Evolutionary conservation across 768 basidiomycete species (phyloP).

Genomic region (Pholiota conissans): DNA sequence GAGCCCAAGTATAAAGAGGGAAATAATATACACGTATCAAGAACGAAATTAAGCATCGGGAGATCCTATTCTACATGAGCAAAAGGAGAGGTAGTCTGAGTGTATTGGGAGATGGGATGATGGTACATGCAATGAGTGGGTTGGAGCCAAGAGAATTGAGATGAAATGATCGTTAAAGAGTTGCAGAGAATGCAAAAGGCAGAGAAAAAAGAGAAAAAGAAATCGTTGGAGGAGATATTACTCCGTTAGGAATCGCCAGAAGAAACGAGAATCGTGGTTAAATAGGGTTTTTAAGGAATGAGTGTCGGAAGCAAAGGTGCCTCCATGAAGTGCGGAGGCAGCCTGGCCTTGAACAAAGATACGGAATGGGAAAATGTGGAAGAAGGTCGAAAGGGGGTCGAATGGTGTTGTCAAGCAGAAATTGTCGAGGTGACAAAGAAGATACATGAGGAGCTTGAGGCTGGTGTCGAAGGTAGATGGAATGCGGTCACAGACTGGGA

Average conservation of each 20-base stretch:
- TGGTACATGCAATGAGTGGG: not conserved
- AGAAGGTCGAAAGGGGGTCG: not conserved
- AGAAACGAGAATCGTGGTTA: too few species aligned
- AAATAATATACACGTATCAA: not conserved
- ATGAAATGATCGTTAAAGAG: not conserved
- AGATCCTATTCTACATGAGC: not conserved
- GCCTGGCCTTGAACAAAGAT: not conserved
- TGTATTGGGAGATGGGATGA: not conserved
- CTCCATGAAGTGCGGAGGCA: not conserved
- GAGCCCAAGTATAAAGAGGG: too few species aligned
- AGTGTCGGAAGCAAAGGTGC: too few species aligned
- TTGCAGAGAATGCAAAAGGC: not conserved
- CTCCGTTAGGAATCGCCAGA: not conserved
- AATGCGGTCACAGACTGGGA: not conserved
- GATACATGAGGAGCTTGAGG: too few species aligned
- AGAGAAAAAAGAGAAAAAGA: not conserved
- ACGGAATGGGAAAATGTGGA: not conserved
- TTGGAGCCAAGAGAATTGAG: not conserved
- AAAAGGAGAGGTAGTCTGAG: not conserved
- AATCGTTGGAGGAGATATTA: not conserved
- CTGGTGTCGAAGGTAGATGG: too few species aligned
- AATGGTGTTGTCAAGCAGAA: too few species aligned
- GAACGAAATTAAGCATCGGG: not conserved
- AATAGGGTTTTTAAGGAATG: too few species aligned
- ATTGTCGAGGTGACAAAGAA: too few species aligned